These are phyloP conservation scores for Diaporthe citrichinensis DNA, from an alignment of 2,329 filamentous ascomycete genomes.

Conservation along the genomic window DNA sequence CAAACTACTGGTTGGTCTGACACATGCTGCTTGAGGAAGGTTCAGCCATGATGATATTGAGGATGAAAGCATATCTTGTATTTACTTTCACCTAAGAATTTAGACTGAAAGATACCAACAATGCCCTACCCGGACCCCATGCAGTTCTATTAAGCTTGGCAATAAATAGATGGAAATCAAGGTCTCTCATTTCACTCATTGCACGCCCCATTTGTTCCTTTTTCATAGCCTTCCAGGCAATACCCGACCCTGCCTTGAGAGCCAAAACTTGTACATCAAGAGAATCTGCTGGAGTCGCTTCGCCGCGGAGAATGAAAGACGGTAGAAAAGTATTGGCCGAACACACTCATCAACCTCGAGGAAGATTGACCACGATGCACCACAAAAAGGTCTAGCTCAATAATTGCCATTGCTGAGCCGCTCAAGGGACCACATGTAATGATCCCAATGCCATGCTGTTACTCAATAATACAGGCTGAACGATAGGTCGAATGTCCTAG, in stretches of 20 bases:
- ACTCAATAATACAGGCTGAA: constrained; percentile 33
- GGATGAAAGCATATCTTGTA: constrained; percentile 19
- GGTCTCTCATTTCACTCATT: constrained; percentile 34
- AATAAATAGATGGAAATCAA: constrained; percentile 25
- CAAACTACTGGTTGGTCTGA: not conserved
- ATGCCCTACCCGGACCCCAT: constrained; percentile 29
- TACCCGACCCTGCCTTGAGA: constrained; percentile 25
- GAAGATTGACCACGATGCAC: not conserved
- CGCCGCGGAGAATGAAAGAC: constrained; percentile 10
- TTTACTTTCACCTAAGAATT: constrained; percentile 27
- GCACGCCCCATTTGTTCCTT: constrained; percentile 16
- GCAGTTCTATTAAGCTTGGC: constrained; percentile 37
- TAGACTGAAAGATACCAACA: constrained; percentile 12
- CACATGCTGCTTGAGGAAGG: not conserved
- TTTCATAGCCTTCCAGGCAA: constrained; percentile 26
- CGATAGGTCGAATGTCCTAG: not conserved
- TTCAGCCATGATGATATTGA: not conserved
- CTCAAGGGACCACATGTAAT: not conserved
- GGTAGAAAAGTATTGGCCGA: not conserved
- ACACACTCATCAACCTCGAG: constrained; percentile 9
- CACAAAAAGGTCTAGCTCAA: constrained; percentile 14
- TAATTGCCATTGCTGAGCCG: constrained; percentile 12
- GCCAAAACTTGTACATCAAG: constrained; percentile 27
- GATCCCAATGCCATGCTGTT: constrained; percentile 11
- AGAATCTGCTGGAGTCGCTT: constrained; percentile 24